Percentiles rank a stretch among this genome's conserved stretches.
Evolutionary conservation across 495 filamentous ascomycete species (phyloP).

Genomic region (Penicillium desertorum): DNA sequence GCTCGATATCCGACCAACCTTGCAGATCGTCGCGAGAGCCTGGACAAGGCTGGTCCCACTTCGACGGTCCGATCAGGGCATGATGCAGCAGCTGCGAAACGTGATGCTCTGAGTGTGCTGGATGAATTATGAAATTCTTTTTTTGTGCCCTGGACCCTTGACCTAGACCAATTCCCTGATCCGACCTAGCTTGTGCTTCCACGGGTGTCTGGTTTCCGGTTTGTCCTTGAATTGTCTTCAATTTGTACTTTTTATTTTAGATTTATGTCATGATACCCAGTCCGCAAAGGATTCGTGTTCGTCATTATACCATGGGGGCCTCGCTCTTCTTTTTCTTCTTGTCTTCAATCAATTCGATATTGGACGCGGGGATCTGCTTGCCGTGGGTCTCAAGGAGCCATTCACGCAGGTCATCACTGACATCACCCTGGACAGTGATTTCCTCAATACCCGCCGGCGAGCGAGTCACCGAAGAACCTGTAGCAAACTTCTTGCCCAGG

Average conservation of each 20-base stretch:
- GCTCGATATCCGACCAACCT: constrained; percentile 26
- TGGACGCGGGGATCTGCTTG: constrained; percentile 80
- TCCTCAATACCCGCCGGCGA: constrained; percentile 83
- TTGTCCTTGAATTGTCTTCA: constrained; percentile 8
- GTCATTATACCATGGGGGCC: constrained; percentile 20
- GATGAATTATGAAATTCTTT: constrained; percentile 35
- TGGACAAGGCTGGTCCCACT: constrained; percentile 10
- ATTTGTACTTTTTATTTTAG: constrained; percentile 17
- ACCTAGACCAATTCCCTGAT: background rate
- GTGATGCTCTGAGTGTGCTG: constrained; percentile 35
- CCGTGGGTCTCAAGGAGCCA: constrained; percentile 83
- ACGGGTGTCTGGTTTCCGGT: constrained; percentile 1
- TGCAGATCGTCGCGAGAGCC: constrained; percentile 23
- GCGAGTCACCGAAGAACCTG: constrained; percentile 89
- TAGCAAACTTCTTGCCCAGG: constrained; percentile 65
- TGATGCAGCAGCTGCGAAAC: constrained; percentile 15
- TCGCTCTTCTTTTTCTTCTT: constrained; percentile 70
- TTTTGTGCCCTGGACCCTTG: background rate
- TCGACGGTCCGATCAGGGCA: constrained; percentile 4
- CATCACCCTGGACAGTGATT: constrained; percentile 96
- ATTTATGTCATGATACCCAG: constrained; percentile 35
- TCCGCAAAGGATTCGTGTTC: constrained; percentile 20
- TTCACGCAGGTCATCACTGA: constrained; percentile 91
- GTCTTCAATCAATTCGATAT: constrained; percentile 90
- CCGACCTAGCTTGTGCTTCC: background rate